Conservation (phyloP, 2,329 filamentous ascomycete species). For the Scleromitrula shiraiana region DNA sequence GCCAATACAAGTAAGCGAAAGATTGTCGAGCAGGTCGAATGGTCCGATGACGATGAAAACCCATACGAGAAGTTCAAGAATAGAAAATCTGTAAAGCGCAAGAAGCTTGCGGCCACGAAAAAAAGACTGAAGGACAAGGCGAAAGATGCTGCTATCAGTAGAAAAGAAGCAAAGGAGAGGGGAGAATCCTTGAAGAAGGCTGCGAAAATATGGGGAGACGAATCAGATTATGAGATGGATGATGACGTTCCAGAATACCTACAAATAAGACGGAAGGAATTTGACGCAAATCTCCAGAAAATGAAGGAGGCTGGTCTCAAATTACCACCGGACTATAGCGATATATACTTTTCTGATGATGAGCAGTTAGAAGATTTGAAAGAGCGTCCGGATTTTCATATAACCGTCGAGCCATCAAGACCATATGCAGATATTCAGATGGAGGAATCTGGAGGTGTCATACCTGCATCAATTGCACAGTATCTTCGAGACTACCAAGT, state of each 20-base stretch:
- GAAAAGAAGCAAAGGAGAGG: constrained; percentile 20
- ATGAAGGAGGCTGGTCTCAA: constrained; percentile 63
- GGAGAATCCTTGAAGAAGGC: constrained; percentile 17
- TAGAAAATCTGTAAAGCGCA: constrained; percentile 45
- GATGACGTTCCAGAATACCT: constrained; percentile 62
- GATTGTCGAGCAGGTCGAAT: constrained; percentile 35
- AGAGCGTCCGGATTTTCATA: constrained; percentile 63
- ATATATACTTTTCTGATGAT: constrained; percentile 68
- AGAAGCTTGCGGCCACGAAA: constrained; percentile 41
- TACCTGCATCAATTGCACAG: constrained; percentile 83
- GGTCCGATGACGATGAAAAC: constrained; percentile 40
- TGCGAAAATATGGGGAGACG: constrained; percentile 24
- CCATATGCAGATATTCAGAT: constrained; percentile 69
- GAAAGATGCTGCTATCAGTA: constrained; percentile 30
- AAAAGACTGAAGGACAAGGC: constrained; percentile 37
- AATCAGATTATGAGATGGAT: constrained; percentile 25
- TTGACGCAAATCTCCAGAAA: constrained; percentile 52
- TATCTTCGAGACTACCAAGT: constrained; percentile 91
- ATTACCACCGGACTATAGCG: constrained; percentile 69
- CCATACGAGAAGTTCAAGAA: constrained; percentile 59
- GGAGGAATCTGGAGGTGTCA: constrained; percentile 66
- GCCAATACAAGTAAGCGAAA: constrained; percentile 21
- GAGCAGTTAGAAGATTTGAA: constrained; percentile 52
- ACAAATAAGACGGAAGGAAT: constrained; percentile 55
- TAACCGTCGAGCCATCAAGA: constrained; percentile 54